A percentile compares a stretch with the other conserved stretches of the same genome.
phyloP scores from a whole-genome alignment of 305 asterid genomes.

The Rubia occidens region DNA sequence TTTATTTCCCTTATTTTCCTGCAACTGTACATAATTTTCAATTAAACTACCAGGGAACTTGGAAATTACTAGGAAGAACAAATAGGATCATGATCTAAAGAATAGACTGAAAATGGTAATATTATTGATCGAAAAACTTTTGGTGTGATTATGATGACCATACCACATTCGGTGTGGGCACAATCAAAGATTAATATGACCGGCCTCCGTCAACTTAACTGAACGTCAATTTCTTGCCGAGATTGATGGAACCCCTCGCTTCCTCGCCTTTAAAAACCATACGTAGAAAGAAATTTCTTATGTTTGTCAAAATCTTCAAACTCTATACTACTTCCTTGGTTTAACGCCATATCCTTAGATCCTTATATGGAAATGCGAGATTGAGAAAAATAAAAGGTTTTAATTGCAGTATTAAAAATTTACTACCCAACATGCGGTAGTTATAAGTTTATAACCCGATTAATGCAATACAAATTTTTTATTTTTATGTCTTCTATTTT shows the following conservation, averaged over 20 bases:
- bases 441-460: too few relatives aligned
- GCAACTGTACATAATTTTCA: not conserved
- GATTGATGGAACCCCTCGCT: not conserved
- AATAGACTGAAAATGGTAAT: not conserved
- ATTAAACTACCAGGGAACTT: too few relatives aligned
- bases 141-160: not conserved
- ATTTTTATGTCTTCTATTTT: too few relatives aligned
- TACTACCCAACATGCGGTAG: too few relatives aligned
- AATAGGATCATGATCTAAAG: not conserved
- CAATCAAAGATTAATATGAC: not conserved
- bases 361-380: too few relatives aligned
- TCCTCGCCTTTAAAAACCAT: not conserved
- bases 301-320: not conserved
- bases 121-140: not conserved
- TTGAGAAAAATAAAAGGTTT: too few relatives aligned
- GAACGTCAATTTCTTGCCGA: constrained; percentile 3
- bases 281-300: not conserved
- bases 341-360: too few relatives aligned
- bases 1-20: not conserved
- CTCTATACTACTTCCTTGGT: too few relatives aligned
- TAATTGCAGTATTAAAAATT: too few relatives aligned
- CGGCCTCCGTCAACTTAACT: not conserved
- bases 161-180: constrained; percentile 13
- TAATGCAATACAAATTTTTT: too few relatives aligned
- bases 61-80: too few relatives aligned